Percentiles rank a stretch among this genome's conserved stretches.
phyloP scores from a whole-genome alignment of 2,329 filamentous ascomycete species.

The Ophiocordyceps sinensis region DNA sequence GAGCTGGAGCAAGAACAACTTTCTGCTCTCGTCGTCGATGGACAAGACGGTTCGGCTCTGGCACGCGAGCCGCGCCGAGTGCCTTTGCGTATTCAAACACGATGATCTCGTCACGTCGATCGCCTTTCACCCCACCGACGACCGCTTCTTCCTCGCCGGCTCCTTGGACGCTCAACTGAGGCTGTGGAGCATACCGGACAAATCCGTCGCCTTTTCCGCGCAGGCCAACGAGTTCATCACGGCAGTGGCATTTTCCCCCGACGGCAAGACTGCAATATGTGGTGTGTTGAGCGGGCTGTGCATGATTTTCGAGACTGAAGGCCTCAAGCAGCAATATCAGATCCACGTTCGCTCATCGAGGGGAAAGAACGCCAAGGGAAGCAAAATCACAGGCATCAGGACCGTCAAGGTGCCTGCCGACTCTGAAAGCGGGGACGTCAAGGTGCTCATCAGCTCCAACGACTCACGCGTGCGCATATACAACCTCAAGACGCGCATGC shows the following conservation, averaged over 20 bases:
- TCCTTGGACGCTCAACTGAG: slow-evolving; percentile 79
- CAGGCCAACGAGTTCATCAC: slow-evolving; percentile 80
- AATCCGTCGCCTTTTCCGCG: slow-evolving; percentile 71
- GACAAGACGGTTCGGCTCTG: slow-evolving; percentile 93
- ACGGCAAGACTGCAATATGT: slow-evolving; percentile 79
- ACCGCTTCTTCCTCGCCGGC: slow-evolving; percentile 91
- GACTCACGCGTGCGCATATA: slow-evolving; percentile 87
- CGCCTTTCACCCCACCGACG: slow-evolving; percentile 84
- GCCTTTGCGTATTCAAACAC: slow-evolving; percentile 86
- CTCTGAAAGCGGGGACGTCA: slow-evolving; percentile 48
- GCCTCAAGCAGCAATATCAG: slow-evolving; percentile 68
- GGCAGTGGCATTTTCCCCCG: slow-evolving; percentile 82
- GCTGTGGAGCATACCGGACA: slow-evolving; percentile 95
- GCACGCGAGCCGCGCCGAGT: slow-evolving; percentile 77
- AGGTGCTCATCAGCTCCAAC: slow-evolving; percentile 84
- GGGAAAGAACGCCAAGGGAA: slow-evolving; percentile 88
- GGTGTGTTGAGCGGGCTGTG: slow-evolving; percentile 77
- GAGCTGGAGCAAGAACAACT: slow-evolving; percentile 99
- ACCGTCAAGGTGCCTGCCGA: slow-evolving; percentile 43
- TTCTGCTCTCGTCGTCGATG: slow-evolving; percentile 90
- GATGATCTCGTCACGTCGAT: slow-evolving; percentile 92
- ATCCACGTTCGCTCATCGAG: slow-evolving; percentile 87
- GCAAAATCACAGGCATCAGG: slow-evolving; percentile 92
- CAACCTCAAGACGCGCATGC: slow-evolving; percentile 66
- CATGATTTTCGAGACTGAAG: slow-evolving; percentile 85